Conservation (phyloP, 2,329 filamentous ascomycete genomes). For the Cytospora leucostoma region DNA sequence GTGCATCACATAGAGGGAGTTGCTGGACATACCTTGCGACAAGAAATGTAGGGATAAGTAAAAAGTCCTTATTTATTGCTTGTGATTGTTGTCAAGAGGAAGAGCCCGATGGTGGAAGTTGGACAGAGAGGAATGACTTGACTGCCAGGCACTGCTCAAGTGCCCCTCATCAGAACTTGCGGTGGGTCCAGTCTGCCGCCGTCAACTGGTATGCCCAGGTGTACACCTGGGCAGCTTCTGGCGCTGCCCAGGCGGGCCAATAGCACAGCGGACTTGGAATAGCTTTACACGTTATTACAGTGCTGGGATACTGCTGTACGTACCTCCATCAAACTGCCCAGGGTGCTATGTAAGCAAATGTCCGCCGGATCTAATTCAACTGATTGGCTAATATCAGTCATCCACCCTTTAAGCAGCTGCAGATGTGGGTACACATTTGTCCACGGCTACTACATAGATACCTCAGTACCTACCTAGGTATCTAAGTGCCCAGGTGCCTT, state of each 20-base stretch:
- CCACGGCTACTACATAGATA: too few relatives aligned
- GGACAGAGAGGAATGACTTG: constrained; percentile 14
- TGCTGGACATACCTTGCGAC: constrained; percentile 15
- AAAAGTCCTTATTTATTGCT: constrained; percentile 10
- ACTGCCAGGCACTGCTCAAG: constrained; percentile 9
- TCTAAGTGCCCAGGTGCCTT: too few relatives aligned
- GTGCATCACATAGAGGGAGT: background rate
- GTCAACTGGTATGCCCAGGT: background rate
- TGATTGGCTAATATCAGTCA: too few relatives aligned
- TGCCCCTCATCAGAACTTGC: constrained; percentile 29
- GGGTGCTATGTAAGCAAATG: background rate
- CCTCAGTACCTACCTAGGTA: too few relatives aligned
- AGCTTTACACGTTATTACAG: constrained; percentile 8
- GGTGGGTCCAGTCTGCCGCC: constrained; percentile 17
- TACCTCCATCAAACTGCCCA: too few relatives aligned
- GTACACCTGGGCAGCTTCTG: constrained; percentile 6
- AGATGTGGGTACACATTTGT: too few relatives aligned
- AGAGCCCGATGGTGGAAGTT: constrained; percentile 4
- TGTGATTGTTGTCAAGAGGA: constrained; percentile 15
- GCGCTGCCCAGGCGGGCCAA: background rate
- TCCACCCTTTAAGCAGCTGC: too few relatives aligned
- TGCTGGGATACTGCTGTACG: background rate
- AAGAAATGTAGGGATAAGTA: background rate
- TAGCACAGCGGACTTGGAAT: constrained; percentile 10
- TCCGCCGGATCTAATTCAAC: constrained; percentile 17